phyloP scores from a whole-genome alignment of 169 alveolate species.

The Plasmodium blacklocki region DNA sequence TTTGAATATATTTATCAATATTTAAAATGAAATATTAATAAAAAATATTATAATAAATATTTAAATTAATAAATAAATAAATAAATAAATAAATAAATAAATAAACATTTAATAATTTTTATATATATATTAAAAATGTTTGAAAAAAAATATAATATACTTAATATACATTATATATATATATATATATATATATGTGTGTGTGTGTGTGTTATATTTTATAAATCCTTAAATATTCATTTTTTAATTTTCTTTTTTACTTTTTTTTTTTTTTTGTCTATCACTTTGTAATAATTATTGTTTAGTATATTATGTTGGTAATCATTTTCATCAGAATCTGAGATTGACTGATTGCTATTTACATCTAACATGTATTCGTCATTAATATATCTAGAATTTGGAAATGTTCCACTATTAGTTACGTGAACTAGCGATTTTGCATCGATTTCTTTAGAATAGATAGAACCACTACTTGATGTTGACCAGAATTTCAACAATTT shows the following conservation, averaged over 20 bases:
- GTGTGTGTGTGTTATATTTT: not conserved
- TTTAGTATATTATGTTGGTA: conserved; percentile 25
- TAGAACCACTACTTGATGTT: conserved; percentile 81
- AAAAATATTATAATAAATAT: too few species aligned
- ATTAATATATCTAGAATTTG: conserved; percentile 78
- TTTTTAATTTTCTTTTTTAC: conserved; percentile 5
- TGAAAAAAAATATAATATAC: too few species aligned
- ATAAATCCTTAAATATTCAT: too few species aligned
- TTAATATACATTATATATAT: not conserved
- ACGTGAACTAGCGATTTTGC: conserved; percentile 60
- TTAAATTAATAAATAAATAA: too few species aligned
- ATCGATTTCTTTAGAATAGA: conserved; percentile 76
- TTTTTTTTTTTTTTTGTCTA: conserved; percentile 4
- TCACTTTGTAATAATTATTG: conserved; percentile 49
- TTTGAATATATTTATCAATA: too few species aligned
- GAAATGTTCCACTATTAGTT: conserved; percentile 74
- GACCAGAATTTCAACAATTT: conserved; percentile 87
- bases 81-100: too few species aligned
- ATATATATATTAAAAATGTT: too few species aligned
- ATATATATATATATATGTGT: not conserved
- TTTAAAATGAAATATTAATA: too few species aligned
- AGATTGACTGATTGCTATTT: conserved; percentile 68
- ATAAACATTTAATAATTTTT: too few species aligned
- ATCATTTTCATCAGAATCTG: conserved; percentile 48
- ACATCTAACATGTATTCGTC: conserved; percentile 79